These are phyloP conservation scores for Backusella sp. DNA, from an alignment of 192 early-diverging fungal genomes.

Conservation along the genomic window DNA sequence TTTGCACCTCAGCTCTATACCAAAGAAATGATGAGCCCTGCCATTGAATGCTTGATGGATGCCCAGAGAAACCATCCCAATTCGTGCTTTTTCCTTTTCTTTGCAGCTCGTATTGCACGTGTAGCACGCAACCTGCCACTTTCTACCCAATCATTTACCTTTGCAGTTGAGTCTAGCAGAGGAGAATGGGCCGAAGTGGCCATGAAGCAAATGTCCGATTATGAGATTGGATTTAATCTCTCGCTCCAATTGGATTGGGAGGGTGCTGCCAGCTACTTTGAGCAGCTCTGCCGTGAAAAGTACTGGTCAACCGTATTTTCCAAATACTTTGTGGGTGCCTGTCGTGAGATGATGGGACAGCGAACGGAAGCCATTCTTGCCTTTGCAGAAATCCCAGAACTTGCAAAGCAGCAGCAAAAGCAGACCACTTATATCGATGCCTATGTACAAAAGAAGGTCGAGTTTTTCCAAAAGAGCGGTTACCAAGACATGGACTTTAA, in stretches of 20 bases:
- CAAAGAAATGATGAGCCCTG: constrained; percentile 38
- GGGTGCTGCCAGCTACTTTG: constrained; percentile 39
- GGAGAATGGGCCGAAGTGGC: constrained; percentile 44
- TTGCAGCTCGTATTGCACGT: constrained; percentile 47
- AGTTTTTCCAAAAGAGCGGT: constrained; percentile 44
- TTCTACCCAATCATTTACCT: constrained; percentile 35
- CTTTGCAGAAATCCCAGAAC: constrained; percentile 51
- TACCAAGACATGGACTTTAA: constrained; percentile 44
- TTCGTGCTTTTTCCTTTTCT: constrained; percentile 54
- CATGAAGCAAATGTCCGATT: constrained; percentile 46
- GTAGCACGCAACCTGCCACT: constrained; percentile 34
- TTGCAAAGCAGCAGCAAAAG: constrained; percentile 41
- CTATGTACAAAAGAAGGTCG: constrained; percentile 47
- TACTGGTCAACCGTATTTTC: constrained; percentile 58
- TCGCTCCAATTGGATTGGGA: constrained; percentile 48
- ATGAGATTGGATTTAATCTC: constrained; percentile 52
- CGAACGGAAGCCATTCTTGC: constrained; percentile 72
- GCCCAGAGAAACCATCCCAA: constrained; percentile 47
- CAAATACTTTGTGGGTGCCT: constrained; percentile 51
- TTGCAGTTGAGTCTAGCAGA: constrained; percentile 31
- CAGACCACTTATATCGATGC: constrained; percentile 48
- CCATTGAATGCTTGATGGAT: constrained; percentile 44
- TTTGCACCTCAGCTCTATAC: constrained; percentile 50
- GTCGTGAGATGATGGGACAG: constrained; percentile 57
- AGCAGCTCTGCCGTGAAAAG: constrained; percentile 40